These are phyloP conservation scores for Lachancea lanzarotensis DNA, from an alignment of 805 yeast genomes.

Conservation along the genomic window DNA sequence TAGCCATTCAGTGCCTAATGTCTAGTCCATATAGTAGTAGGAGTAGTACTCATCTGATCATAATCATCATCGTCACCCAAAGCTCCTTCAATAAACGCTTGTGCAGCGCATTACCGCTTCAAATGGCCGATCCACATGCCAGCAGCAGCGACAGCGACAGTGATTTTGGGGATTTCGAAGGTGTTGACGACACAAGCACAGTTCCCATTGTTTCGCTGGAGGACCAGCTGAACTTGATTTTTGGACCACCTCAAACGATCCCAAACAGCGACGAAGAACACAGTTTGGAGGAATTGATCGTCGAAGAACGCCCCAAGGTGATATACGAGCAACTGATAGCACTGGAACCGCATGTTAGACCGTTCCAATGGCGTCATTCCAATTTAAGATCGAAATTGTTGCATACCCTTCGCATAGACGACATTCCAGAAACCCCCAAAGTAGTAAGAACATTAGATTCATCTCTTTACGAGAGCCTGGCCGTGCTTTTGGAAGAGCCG, in stretches of 20 bases:
- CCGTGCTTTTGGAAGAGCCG: not conserved
- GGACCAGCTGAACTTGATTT: not conserved
- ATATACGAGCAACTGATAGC: slow-evolving; percentile 29
- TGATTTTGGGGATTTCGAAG: slow-evolving; percentile 33
- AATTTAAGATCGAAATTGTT: slow-evolving; percentile 20
- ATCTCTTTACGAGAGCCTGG: not conserved
- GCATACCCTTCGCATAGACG: slow-evolving; percentile 25
- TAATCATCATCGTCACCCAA: too few species aligned
- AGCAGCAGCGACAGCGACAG: slow-evolving; percentile 19
- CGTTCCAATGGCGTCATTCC: slow-evolving; percentile 28
- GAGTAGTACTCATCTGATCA: too few species aligned
- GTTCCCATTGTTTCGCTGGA: not conserved
- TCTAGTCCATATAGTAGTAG: too few species aligned
- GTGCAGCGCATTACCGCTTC: too few species aligned
- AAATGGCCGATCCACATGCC: not conserved
- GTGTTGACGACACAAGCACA: slow-evolving; percentile 18
- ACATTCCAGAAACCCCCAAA: slow-evolving; percentile 5
- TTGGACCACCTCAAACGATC: slow-evolving; percentile 1
- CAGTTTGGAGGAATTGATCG: slow-evolving; percentile 15
- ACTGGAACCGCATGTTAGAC: slow-evolving; percentile 15
- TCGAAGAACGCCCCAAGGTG: slow-evolving; percentile 26
- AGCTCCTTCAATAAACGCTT: too few species aligned
- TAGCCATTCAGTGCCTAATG: too few species aligned
- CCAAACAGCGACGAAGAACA: not conserved
- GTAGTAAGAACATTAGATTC: not conserved